These are phyloP conservation scores for Pyracantha coccinea DNA, from an alignment of 331 rosid genomes.

Conservation along the genomic window DNA sequence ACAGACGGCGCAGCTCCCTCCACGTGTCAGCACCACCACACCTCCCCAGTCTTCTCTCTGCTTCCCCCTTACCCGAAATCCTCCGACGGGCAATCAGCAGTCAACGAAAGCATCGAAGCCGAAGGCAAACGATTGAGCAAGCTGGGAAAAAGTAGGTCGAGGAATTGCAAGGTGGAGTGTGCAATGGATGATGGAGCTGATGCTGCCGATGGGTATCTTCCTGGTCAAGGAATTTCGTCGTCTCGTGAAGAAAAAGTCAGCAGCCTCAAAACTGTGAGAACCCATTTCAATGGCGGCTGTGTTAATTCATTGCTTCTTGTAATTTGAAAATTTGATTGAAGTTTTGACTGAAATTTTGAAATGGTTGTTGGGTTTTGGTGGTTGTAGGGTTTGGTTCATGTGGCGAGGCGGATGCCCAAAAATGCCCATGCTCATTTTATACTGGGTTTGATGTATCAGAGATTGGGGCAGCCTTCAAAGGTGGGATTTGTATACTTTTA, in stretches of 20 bases:
- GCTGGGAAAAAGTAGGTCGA: constrained; percentile 60
- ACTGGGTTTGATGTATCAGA: constrained; percentile 93
- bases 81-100: constrained; percentile 29
- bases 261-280: constrained; percentile 93
- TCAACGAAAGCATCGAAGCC: constrained; percentile 39
- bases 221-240: constrained; percentile 68
- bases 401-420: constrained; percentile 90
- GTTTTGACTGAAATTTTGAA: not conserved
- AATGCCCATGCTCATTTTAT: constrained; percentile 98
- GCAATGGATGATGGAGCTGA: constrained; percentile 69
- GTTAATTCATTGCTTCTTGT: not conserved
- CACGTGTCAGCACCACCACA: constrained; percentile 44
- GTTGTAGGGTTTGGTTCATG: constrained; percentile 90
- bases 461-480: constrained; percentile 90
- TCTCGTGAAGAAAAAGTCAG: constrained; percentile 95
- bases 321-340: too few species aligned
- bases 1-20: constrained; percentile 41
- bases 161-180: constrained; percentile 60
- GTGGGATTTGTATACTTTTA: constrained; percentile 20
- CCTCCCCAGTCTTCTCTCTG: constrained; percentile 28
- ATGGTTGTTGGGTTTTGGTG: constrained; percentile 13
- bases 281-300: not conserved
- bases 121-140: constrained; percentile 64
- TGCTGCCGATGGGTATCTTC: constrained; percentile 68
- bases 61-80: not conserved